A percentile compares a stretch with the other conserved stretches of the same genome.
Conservation (phyloP, 2,329 filamentous ascomycete species). For the Diaporthe capsici region DNA sequence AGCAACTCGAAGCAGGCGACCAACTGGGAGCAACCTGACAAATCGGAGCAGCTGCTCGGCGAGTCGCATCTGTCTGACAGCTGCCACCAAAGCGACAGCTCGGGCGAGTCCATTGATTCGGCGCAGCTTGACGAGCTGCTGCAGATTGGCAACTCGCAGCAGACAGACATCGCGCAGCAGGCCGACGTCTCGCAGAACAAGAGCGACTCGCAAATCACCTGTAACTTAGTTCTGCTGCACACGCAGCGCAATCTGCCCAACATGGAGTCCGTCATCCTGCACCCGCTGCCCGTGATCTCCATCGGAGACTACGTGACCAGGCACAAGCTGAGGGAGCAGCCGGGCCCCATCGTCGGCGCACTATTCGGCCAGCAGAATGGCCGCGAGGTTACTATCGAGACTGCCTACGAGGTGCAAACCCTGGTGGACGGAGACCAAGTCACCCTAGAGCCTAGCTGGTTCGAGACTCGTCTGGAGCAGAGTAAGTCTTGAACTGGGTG, state of each 20-base stretch:
- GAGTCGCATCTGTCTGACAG: neutral
- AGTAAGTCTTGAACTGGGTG: constrained; percentile 68
- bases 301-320: constrained; percentile 98
- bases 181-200: neutral
- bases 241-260: neutral
- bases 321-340: constrained; percentile 82
- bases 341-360: constrained; percentile 85
- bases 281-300: constrained; percentile 94
- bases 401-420: constrained; percentile 86
- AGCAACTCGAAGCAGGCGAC: neutral
- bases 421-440: constrained; percentile 68
- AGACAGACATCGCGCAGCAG: neutral
- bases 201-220: neutral
- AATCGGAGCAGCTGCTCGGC: neutral
- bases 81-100: neutral
- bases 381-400: constrained; percentile 90
- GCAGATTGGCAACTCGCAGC: neutral
- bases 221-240: neutral
- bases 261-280: constrained; percentile 69
- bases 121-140: neutral
- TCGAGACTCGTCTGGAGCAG: constrained; percentile 83
- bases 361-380: constrained; percentile 94
- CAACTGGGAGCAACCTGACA: neutral
- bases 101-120: neutral
- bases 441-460: constrained; percentile 78